These are phyloP conservation scores for Carex parvula DNA, from an alignment of 176 grass and related monocot species.

Conservation along the genomic window DNA sequence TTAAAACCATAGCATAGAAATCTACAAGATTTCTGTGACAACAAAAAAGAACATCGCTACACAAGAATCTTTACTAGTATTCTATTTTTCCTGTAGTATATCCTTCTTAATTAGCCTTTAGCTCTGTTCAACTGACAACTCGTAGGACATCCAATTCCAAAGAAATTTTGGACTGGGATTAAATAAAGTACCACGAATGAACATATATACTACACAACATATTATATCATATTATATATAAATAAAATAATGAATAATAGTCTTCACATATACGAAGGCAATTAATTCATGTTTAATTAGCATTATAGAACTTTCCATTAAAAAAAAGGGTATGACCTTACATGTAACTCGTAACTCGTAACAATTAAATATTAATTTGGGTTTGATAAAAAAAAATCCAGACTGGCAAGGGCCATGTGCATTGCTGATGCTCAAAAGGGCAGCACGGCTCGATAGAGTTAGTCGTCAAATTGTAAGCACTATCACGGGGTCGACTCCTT, in stretches of 20 bases:
- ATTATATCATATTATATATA: no score
- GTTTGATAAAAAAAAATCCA: not conserved
- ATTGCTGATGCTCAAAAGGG: not conserved
- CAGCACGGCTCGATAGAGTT: not conserved
- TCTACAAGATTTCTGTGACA: no score
- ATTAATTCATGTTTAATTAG: not conserved
- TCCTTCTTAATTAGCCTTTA: no score
- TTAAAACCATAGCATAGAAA: no score
- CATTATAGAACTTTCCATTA: not conserved
- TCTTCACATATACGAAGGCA: not conserved
- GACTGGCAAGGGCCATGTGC: not conserved
- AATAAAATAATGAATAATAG: not conserved
- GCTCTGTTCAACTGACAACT: no score
- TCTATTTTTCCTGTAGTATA: no score
- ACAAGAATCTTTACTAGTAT: no score
- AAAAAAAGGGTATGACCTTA: not conserved
- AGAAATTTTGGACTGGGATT: no score
- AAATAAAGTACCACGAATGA: no score
- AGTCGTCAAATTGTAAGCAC: not conserved
- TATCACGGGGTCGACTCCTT: not conserved
- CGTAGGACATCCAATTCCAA: no score
- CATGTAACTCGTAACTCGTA: not conserved
- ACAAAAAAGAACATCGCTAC: no score
- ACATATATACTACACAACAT: no score
- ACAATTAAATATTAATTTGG: not conserved